These are phyloP conservation scores for Arabidopsis thaliana DNA, from an alignment of 345 rosid species.

Conservation along the genomic window DNA sequence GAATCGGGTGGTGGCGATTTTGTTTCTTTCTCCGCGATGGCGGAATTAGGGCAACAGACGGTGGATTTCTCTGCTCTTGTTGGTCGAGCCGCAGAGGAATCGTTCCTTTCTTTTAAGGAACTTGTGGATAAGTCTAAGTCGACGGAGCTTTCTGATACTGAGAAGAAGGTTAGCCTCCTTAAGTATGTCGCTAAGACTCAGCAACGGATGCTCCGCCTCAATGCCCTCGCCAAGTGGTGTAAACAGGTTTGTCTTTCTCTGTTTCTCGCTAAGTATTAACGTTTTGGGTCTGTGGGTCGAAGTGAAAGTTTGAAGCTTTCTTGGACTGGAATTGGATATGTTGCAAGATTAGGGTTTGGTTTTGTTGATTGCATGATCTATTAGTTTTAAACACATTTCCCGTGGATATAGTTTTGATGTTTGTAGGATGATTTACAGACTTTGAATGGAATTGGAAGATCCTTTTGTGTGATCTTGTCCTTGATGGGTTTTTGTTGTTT, in stretches of 20 bases:
- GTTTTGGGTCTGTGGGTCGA: slow-evolving; percentile 6
- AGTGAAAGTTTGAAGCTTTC: slow-evolving; percentile 34
- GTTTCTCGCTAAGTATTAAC: neutral
- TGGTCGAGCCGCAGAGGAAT: slow-evolving; percentile 83
- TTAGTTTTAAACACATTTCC: neutral
- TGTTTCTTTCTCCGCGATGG: slow-evolving; percentile 47
- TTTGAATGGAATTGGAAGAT: too few relatives aligned
- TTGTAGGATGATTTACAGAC: too few relatives aligned
- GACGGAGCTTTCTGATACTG: slow-evolving; percentile 72
- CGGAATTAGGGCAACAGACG: slow-evolving; percentile 91
- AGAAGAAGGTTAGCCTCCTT: slow-evolving; percentile 82
- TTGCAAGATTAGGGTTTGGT: slow-evolving; percentile 18
- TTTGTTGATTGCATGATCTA: slow-evolving; percentile 7
- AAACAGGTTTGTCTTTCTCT: slow-evolving; percentile 68
- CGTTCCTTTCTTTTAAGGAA: slow-evolving; percentile 75
- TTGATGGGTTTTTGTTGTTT: too few relatives aligned
- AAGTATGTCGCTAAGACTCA: slow-evolving; percentile 82
- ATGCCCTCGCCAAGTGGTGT: slow-evolving; percentile 97
- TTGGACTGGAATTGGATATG: slow-evolving; percentile 11
- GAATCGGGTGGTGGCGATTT: slow-evolving; percentile 26
- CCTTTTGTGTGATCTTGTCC: too few relatives aligned
- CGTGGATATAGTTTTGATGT: neutral
- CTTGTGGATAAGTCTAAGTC: slow-evolving; percentile 82
- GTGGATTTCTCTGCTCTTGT: slow-evolving; percentile 81
- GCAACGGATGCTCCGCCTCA: slow-evolving; percentile 94